These are phyloP conservation scores for Yarrowia sp. DNA, from an alignment of 805 yeast genomes.

Conservation along the genomic window DNA sequence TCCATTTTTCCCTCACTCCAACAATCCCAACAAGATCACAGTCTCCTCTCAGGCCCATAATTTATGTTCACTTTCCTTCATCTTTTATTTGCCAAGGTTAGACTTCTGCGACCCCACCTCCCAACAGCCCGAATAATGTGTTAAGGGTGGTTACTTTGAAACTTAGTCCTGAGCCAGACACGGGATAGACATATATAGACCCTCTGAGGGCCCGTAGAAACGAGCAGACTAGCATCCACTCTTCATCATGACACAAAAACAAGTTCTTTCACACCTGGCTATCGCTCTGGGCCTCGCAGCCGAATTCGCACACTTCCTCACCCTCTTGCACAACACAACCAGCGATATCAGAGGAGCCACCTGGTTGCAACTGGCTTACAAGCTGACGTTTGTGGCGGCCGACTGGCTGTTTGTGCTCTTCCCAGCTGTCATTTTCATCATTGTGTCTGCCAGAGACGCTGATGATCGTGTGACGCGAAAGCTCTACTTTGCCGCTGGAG, in stretches of 20 bases:
- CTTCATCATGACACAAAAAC: neutral
- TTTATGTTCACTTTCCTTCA: neutral
- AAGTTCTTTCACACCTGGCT: slow-evolving; percentile 1
- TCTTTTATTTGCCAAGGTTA: neutral
- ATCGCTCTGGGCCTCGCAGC: slow-evolving; percentile 12
- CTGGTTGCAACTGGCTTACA: slow-evolving; percentile 14
- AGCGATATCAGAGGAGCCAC: slow-evolving; percentile 13
- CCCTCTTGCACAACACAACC: slow-evolving; percentile 12
- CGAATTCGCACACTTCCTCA: slow-evolving; percentile 8
- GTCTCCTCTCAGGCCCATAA: too few relatives aligned
- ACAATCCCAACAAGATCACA: too few relatives aligned
- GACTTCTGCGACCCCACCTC: slow-evolving; percentile 22
- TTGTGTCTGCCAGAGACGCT: slow-evolving; percentile 4
- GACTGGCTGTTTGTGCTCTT: slow-evolving; percentile 20
- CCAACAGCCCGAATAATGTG: slow-evolving; percentile 25
- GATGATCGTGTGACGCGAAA: slow-evolving; percentile 7
- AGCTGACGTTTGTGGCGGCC: slow-evolving; percentile 18
- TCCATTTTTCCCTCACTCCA: too few relatives aligned
- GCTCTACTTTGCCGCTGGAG: slow-evolving; percentile 15
- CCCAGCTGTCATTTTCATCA: slow-evolving; percentile 1
- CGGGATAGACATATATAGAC: neutral
- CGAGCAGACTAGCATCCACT: neutral
- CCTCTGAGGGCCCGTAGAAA: neutral
- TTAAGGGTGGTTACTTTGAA: neutral
- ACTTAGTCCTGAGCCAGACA: too few relatives aligned